These are phyloP conservation scores for Suillus spraguei DNA, from an alignment of 768 basidiomycete genomes.

Conservation along the genomic window DNA sequence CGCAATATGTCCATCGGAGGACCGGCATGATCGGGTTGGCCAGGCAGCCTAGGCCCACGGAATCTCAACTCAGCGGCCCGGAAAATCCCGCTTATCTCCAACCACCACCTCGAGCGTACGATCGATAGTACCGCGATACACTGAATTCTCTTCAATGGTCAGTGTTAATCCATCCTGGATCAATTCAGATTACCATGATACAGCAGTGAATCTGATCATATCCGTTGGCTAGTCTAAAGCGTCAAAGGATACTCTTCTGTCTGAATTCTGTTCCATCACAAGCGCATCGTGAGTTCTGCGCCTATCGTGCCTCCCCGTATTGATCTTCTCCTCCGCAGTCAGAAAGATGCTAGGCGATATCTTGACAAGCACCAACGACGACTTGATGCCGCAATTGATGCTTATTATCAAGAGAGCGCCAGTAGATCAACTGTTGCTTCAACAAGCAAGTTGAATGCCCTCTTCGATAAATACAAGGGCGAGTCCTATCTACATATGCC, in stretches of 20 bases:
- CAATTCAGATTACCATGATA: neutral
- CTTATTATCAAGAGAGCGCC: slow-evolving; percentile 58
- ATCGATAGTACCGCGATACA: slow-evolving; percentile 1
- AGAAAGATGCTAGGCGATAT: slow-evolving; percentile 64
- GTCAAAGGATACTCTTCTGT: slow-evolving; percentile 46
- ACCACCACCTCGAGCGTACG: slow-evolving; percentile 1
- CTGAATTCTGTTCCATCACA: slow-evolving; percentile 68
- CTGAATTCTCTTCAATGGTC: slow-evolving; percentile 22
- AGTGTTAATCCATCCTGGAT: slow-evolving; percentile 13
- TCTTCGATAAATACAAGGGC: slow-evolving; percentile 79
- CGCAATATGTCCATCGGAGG: neutral
- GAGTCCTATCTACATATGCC: slow-evolving; percentile 13
- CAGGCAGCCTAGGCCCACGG: no score
- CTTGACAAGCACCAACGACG: slow-evolving; percentile 65
- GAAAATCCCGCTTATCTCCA: slow-evolving; percentile 22
- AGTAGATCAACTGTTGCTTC: slow-evolving; percentile 37
- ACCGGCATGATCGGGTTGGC: neutral
- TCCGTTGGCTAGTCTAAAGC: slow-evolving; percentile 26
- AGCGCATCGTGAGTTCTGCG: slow-evolving; percentile 61
- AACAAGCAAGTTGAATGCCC: slow-evolving; percentile 51
- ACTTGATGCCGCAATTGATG: slow-evolving; percentile 73
- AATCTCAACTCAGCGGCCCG: slow-evolving; percentile 20
- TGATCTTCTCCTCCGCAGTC: slow-evolving; percentile 22
- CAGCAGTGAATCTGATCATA: slow-evolving; percentile 7
- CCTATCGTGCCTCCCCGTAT: slow-evolving; percentile 8